Evolutionary conservation across 305 asterid species (phyloP), one percentile per base, ranked within the genome.

Genomic region (Salvia sclarea): DNA sequence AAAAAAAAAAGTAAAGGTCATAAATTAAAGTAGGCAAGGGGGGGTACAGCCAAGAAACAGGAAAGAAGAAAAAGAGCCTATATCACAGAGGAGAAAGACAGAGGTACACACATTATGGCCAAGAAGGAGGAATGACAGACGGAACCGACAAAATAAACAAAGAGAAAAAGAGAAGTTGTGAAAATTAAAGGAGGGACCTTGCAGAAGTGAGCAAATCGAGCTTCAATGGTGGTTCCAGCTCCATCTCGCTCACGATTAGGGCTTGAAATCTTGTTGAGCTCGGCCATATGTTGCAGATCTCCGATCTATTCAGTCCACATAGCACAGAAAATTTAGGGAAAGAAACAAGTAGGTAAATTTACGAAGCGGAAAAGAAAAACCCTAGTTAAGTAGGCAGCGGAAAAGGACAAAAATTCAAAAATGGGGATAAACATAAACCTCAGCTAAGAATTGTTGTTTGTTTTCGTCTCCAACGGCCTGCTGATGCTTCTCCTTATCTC

Each of bases 191-290:
- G 45, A 54, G 33, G 75, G 61, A 89, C 98, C 98, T 89, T 80
- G 92, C 90, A 91, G 64, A 91, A 89, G 69, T 78, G 66, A 38
- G 77, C 58, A 66, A 91, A 91, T 58, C 94, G 90, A 75, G 81
- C 81, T 76, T 86, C 91, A 76, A 87, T 70, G 61, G 77, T 57
- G 47, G 73, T 28, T 61, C 76, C 83, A 66, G 64, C 68, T 54
- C 76, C 83, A 11, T 73, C 80, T 64, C 61, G 78, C 13, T 71
- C 61, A 30, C 67, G 80, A 12, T 72, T 65, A 72, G 84, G 79
- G 72, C 74, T 79, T 8, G 78, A 70, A 44, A 40, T 22, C 76
- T 70, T 77, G 60, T 64, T 74, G 14, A 75, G 79, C 76, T 84
- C 89, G 44, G 78, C 79, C 87, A 84, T 84, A 21, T 38, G 54